These are phyloP conservation scores for Carallia pectinifolia DNA, from an alignment of 345 rosid genomes.

Conservation along the genomic window DNA sequence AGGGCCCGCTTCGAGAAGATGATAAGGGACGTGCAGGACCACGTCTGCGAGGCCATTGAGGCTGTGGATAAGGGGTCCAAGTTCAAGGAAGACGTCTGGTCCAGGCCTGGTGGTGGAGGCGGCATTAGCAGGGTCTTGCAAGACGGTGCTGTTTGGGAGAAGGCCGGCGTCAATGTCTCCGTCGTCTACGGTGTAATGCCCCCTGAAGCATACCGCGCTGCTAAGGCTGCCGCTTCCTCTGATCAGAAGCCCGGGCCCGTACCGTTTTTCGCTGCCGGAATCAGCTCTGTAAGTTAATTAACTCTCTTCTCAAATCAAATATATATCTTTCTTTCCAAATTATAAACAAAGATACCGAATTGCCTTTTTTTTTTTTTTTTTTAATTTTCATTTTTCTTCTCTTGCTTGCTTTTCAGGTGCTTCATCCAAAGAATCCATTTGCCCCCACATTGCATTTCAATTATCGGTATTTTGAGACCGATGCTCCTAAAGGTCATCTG, in stretches of 20 bases:
- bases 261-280: constrained; percentile 94
- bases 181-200: constrained; percentile 98
- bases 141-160: constrained; percentile 89
- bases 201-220: constrained; percentile 98
- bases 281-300: constrained; percentile 67
- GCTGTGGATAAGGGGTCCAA: constrained; percentile 57
- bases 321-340: neutral
- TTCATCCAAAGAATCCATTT: constrained; percentile 90
- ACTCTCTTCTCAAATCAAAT: constrained; percentile 5
- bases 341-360: neutral
- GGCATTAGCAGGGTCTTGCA: constrained; percentile 96
- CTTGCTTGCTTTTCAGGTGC: constrained; percentile 38
- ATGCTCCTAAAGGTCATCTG: constrained; percentile 70
- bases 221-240: constrained; percentile 57
- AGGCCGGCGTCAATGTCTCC: constrained; percentile 97
- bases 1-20: constrained; percentile 86
- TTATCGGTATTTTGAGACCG: constrained; percentile 80
- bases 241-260: constrained; percentile 80
- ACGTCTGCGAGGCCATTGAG: constrained; percentile 73
- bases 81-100: constrained; percentile 97
- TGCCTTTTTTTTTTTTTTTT: neutral
- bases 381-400: neutral
- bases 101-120: constrained; percentile 96
- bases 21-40: constrained; percentile 83
- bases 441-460: constrained; percentile 89